phyloP scores from a whole-genome alignment of 176 grass and related monocot species.

The Zoysia pacifica region DNA sequence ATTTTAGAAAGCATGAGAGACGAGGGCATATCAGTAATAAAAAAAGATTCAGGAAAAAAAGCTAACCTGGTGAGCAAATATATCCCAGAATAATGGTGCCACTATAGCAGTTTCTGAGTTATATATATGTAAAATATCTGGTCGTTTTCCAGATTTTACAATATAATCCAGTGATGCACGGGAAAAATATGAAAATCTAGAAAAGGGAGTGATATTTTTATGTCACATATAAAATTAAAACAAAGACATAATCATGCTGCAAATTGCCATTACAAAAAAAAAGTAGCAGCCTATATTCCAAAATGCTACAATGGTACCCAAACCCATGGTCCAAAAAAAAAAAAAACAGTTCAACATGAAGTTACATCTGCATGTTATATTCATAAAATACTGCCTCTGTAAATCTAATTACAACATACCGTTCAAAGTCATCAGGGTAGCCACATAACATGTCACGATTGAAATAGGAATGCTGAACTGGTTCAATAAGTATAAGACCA shows the following conservation, averaged over 20 bases:
- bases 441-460: slow-evolving; percentile 52
- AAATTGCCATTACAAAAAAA: slow-evolving; percentile 12
- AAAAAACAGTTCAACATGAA: slow-evolving; percentile 13
- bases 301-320: background rate
- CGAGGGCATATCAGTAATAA: background rate
- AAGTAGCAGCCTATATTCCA: slow-evolving; percentile 7
- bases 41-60: slow-evolving; percentile 17
- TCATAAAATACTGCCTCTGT: background rate
- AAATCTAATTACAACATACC: slow-evolving; percentile 36
- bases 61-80: slow-evolving; percentile 63
- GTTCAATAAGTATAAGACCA: slow-evolving; percentile 60
- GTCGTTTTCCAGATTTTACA: slow-evolving; percentile 63
- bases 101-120: slow-evolving; percentile 75
- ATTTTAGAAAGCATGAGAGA: background rate
- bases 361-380: slow-evolving; percentile 15
- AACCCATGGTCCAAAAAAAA: background rate
- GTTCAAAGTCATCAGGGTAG: slow-evolving; percentile 65
- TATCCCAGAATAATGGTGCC: slow-evolving; percentile 66
- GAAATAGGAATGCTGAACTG: slow-evolving; percentile 52
- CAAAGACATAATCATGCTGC: background rate
- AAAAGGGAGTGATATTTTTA: slow-evolving; percentile 3
- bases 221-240: background rate
- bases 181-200: slow-evolving; percentile 63
- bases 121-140: slow-evolving; percentile 63
- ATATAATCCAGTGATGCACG: slow-evolving; percentile 71